These are phyloP conservation scores for Metschnikowia similis DNA, from an alignment of 805 yeast genomes.

Conservation along the genomic window DNA sequence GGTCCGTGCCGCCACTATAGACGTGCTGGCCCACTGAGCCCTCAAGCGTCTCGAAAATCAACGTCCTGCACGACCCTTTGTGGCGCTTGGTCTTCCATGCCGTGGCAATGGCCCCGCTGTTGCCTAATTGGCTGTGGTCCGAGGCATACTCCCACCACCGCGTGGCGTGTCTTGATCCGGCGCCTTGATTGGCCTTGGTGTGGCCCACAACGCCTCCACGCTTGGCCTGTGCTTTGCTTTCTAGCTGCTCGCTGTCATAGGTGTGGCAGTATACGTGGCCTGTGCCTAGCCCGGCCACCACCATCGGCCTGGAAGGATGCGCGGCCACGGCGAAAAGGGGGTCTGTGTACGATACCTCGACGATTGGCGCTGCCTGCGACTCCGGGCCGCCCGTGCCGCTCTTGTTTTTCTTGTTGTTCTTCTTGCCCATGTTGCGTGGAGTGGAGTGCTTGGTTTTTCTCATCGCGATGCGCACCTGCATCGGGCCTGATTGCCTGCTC, in stretches of 20 bases:
- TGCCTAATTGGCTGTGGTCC: conserved; percentile 23
- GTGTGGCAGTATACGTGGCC: conserved; percentile 66
- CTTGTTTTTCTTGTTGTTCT: conserved; percentile 14
- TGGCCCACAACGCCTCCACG: conserved; percentile 20
- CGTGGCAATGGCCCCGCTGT: conserved; percentile 28
- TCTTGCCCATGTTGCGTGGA: conserved; percentile 17
- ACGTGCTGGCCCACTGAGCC: conserved; percentile 45
- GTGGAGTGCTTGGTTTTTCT: not conserved
- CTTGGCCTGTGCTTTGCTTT: conserved; percentile 23
- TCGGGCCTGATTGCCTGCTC: not conserved
- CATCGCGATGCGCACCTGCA: not conserved
- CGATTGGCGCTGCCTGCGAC: conserved; percentile 38
- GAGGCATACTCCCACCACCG: conserved; percentile 45
- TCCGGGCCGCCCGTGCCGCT: conserved; percentile 18
- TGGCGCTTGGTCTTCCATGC: conserved; percentile 89
- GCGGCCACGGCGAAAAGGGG: conserved; percentile 75
- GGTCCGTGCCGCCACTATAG: conserved; percentile 76
- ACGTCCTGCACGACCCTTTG: conserved; percentile 78
- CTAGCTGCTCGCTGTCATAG: conserved; percentile 51
- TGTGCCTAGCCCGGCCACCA: conserved; percentile 73
- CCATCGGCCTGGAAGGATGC: conserved; percentile 66
- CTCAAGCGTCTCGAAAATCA: conserved; percentile 56
- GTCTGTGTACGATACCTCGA: conserved; percentile 48
- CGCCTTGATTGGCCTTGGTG: conserved; percentile 17
- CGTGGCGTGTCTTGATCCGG: conserved; percentile 21